Base-by-base conservation (phyloP, 176 grass and related monocot species). In the Dendrocalamus sinicus region DNA sequence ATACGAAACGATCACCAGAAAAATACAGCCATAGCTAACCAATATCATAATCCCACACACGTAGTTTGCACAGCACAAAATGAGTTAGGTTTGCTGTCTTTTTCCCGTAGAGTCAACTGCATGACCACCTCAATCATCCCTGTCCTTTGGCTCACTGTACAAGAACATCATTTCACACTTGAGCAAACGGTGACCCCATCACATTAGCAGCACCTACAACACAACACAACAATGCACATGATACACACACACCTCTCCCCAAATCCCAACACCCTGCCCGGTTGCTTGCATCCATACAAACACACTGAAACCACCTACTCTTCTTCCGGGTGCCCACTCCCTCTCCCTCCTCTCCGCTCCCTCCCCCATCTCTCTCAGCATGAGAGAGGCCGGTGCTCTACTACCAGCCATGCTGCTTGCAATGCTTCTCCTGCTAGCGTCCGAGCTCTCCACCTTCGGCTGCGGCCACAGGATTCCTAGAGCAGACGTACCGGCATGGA, bases 371-470 rank as follows among this genome's bases (percentile, higher is more conserved):
- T 12, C 11, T 37, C 24, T 48, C 19, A 52, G 11, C 89, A 91
- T 87, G 89, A 84, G 85, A 63, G 60, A 63, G 23, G 9, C 60
- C 67, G 37, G 80, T 80, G 17, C 79, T 3, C 52, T 75, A 19
- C 78, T 28, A 30, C 47, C 85, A 23, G 74, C 84, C 79, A 65
- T 90, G 74, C 80, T 84, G 3, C 75, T 91, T 45, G 70, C 86
- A 28, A 62, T 86, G 91, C 67, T 91, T 19, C 77, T 84, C 5
- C 73, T 90, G 3, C 80, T 91, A 23, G 80, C 85, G 52, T 83
- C 75, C 9, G 89, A 91, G 89, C 85, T 91, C 12, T 69, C 89
- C 69, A 68, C 89, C 17, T 60, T 84, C 75, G 60, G 89, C 85
- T 87, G 85, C 64, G 81, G 75, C 85, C 80, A 91, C 85, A 60